Evolutionary conservation across 2,329 filamentous ascomycete genomes (phyloP).

Genomic region (Colletotrichum chrysophilum): DNA sequence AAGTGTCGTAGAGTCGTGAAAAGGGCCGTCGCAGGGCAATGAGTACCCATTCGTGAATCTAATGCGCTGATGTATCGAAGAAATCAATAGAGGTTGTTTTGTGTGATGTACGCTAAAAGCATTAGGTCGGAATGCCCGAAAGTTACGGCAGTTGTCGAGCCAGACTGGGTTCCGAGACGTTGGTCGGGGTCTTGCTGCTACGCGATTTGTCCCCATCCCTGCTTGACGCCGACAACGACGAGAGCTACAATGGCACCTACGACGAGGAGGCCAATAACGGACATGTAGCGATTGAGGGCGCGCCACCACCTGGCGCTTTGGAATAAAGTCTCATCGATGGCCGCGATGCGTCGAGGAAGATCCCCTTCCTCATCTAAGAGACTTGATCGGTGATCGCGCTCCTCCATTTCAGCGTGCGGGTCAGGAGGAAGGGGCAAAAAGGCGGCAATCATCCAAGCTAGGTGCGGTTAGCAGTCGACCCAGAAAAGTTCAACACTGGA

Average conservation of each 20-base stretch:
- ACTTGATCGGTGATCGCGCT: constrained; percentile 47
- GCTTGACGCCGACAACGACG: constrained; percentile 54
- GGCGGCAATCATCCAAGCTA: constrained; percentile 82
- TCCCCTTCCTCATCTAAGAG: constrained; percentile 42
- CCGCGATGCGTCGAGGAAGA: constrained; percentile 35
- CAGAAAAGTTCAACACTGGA: constrained; percentile 3
- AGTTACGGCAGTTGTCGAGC: not conserved
- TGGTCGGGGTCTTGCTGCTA: not conserved
- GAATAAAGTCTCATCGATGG: constrained; percentile 49
- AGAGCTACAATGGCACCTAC: constrained; percentile 57
- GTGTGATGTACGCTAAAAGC: not conserved
- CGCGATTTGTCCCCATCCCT: constrained; percentile 46
- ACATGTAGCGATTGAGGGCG: constrained; percentile 63
- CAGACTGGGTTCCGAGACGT: not conserved
- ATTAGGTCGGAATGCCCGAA: not conserved
- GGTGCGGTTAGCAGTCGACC: constrained; percentile 18
- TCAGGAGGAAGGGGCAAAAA: constrained; percentile 73
- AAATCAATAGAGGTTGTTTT: not conserved
- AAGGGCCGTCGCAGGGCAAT: not conserved
- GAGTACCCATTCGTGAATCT: constrained; percentile 5
- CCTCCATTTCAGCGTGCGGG: constrained; percentile 56
- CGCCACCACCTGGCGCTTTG: constrained; percentile 65
- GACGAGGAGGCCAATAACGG: constrained; percentile 59
- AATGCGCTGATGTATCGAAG: not conserved
- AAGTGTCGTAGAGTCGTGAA: constrained; percentile 19